Conservation (phyloP, 495 filamentous ascomycete genomes). For the Xylaria grammica region DNA sequence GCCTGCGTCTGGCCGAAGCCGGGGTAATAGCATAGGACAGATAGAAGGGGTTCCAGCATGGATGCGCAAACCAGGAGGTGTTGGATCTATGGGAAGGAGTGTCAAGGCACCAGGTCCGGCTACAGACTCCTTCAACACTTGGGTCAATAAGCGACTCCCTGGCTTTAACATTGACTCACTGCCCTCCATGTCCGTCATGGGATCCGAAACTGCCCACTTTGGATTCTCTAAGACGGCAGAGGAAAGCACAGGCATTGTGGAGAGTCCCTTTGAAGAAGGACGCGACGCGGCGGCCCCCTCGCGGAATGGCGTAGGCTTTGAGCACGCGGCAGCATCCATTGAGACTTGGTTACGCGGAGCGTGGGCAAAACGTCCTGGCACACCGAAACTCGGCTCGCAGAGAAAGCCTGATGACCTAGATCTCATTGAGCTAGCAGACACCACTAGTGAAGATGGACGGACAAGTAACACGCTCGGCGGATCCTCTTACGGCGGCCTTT, state of each 20-base stretch:
- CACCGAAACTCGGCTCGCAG: slow-evolving; percentile 50
- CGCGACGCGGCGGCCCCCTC: slow-evolving; percentile 40
- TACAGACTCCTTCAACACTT: slow-evolving; percentile 77
- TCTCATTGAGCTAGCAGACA: slow-evolving; percentile 83
- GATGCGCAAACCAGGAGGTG: slow-evolving; percentile 81
- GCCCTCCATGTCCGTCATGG: slow-evolving; percentile 60
- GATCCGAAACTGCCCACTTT: slow-evolving; percentile 53
- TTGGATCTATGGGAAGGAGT: slow-evolving; percentile 75
- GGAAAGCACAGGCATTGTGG: slow-evolving; percentile 47
- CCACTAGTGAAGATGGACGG: slow-evolving; percentile 57
- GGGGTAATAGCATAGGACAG: slow-evolving; percentile 35
- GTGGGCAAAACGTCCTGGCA: slow-evolving; percentile 63
- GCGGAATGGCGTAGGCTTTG: slow-evolving; percentile 57
- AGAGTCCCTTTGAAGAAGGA: slow-evolving; percentile 54
- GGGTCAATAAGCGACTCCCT: slow-evolving; percentile 78
- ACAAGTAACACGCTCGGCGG: slow-evolving; percentile 9
- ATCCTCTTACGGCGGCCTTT: neutral
- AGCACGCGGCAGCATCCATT: slow-evolving; percentile 82
- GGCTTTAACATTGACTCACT: slow-evolving; percentile 65
- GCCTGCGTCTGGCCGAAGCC: slow-evolving; percentile 37
- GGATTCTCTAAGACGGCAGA: slow-evolving; percentile 48
- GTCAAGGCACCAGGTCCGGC: slow-evolving; percentile 78
- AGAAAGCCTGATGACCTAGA: slow-evolving; percentile 57
- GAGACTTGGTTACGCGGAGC: slow-evolving; percentile 89
- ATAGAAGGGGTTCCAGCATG: slow-evolving; percentile 48